Evolutionary conservation across 345 rosid species (phyloP).

Genomic region (Alliaria petiolata): DNA sequence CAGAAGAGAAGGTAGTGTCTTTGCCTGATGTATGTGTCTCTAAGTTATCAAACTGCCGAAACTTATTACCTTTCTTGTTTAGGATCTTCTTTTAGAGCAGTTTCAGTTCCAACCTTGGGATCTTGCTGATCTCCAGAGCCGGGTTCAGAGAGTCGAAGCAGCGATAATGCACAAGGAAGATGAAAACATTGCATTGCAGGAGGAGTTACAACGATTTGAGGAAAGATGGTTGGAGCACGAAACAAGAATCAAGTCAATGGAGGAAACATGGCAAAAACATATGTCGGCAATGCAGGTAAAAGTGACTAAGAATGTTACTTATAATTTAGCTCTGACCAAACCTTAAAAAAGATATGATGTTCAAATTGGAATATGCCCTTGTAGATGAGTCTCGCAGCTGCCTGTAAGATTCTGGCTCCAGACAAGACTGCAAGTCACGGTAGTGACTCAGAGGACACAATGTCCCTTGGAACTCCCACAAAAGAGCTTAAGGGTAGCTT

Average conservation of each 20-base stretch:
- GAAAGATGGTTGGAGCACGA: slow-evolving; percentile 71
- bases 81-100: slow-evolving; percentile 56
- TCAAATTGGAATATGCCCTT: not conserved
- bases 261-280: slow-evolving; percentile 89
- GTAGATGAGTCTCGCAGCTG: slow-evolving; percentile 76
- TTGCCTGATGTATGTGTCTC: not conserved
- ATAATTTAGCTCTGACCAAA: too few relatives aligned
- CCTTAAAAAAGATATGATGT: not conserved
- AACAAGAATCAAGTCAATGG: slow-evolving; percentile 82
- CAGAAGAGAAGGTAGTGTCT: slow-evolving; percentile 59
- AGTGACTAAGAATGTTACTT: not conserved
- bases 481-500: slow-evolving; percentile 51
- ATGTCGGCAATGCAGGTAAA: slow-evolving; percentile 73
- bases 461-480: slow-evolving; percentile 57
- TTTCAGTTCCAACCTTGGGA: slow-evolving; percentile 43
- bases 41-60: not conserved
- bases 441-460: slow-evolving; percentile 59
- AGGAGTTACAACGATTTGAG: slow-evolving; percentile 61
- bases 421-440: slow-evolving; percentile 42
- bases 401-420: slow-evolving; percentile 54
- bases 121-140: slow-evolving; percentile 64
- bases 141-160: slow-evolving; percentile 64
- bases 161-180: slow-evolving; percentile 63
- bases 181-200: slow-evolving; percentile 68
- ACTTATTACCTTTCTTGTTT: slow-evolving; percentile 12